A percentile compares a stretch with the other conserved stretches of the same genome.
Conservation (phyloP, 768 basidiomycete species). For the Mycena belliarum region DNA sequence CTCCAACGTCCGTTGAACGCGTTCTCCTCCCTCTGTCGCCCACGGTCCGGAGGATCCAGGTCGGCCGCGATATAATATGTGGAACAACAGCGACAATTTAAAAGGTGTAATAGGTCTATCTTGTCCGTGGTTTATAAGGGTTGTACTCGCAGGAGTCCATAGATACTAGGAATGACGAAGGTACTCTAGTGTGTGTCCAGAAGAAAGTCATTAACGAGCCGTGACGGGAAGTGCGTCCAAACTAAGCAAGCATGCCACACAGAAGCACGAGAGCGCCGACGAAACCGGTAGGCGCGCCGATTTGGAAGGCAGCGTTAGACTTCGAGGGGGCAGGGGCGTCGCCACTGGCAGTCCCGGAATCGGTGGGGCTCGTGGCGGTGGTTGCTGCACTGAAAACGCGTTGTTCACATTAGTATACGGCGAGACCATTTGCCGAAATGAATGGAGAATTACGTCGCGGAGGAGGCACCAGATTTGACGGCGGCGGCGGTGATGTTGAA, state of each 20-base stretch:
- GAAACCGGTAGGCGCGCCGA: slow-evolving; percentile 32
- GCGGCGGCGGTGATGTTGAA: slow-evolving; percentile 48
- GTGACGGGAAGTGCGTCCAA: not conserved
- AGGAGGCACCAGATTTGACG: slow-evolving; percentile 27
- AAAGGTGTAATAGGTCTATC: not conserved
- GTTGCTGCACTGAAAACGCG: not conserved
- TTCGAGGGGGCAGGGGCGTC: slow-evolving; percentile 22
- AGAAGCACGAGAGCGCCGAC: slow-evolving; percentile 37
- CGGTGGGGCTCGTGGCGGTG: not conserved
- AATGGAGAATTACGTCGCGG: slow-evolving; percentile 1
- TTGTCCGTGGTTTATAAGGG: not conserved
- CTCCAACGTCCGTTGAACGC: too few relatives aligned
- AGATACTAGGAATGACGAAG: not conserved
- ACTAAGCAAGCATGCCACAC: slow-evolving; percentile 36
- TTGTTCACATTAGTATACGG: not conserved
- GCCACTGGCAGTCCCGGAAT: not conserved
- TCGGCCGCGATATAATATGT: too few relatives aligned
- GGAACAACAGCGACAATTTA: too few relatives aligned
- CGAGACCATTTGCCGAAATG: too few relatives aligned
- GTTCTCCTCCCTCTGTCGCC: too few relatives aligned
- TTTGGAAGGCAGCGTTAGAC: slow-evolving; percentile 31
- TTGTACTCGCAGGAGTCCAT: not conserved
- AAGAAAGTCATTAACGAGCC: slow-evolving; percentile 3
- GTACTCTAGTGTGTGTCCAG: slow-evolving; percentile 4
- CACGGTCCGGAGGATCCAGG: too few relatives aligned